These are phyloP conservation scores for Abelmoschus esculentus DNA, from an alignment of 345 rosid species.

Conservation along the genomic window DNA sequence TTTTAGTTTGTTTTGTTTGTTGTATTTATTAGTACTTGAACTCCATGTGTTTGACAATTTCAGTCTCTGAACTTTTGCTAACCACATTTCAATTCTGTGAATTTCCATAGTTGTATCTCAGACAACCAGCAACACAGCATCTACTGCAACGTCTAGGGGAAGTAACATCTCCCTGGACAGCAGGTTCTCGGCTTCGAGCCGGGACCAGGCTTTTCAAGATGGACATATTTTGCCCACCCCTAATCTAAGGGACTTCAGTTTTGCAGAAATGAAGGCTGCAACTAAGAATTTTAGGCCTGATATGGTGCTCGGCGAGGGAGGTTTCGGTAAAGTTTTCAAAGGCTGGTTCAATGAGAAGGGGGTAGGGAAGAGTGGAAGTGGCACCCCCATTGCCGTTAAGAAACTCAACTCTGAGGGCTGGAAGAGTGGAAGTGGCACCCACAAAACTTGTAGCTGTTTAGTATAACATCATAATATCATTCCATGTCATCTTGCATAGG, in stretches of 20 bases:
- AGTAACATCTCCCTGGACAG: conserved; percentile 66
- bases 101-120: conserved; percentile 37
- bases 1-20: too few relatives aligned
- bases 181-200: conserved; percentile 46
- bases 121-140: conserved; percentile 53
- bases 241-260: conserved; percentile 48
- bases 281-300: conserved; percentile 69
- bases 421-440: too few relatives aligned
- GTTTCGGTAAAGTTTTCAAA: conserved; percentile 81
- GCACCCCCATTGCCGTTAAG: conserved; percentile 71
- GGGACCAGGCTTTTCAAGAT: conserved; percentile 39
- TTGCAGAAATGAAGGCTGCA: conserved; percentile 60
- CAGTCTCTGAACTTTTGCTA: background rate
- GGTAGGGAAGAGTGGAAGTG: conserved; percentile 43
- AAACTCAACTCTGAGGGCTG: conserved; percentile 69
- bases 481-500: background rate
- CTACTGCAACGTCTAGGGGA: conserved; percentile 42
- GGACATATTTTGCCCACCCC: conserved; percentile 69
- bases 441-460: too few relatives aligned
- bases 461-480: background rate
- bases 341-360: conserved; percentile 80
- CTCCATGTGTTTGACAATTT: too few relatives aligned
- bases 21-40: too few relatives aligned
- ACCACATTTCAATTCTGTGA: conserved; percentile 5
- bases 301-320: conserved; percentile 82